These are phyloP conservation scores for Rhodosorus marinus DNA, from an alignment of 23 red algal genomes.

Conservation along the genomic window DNA sequence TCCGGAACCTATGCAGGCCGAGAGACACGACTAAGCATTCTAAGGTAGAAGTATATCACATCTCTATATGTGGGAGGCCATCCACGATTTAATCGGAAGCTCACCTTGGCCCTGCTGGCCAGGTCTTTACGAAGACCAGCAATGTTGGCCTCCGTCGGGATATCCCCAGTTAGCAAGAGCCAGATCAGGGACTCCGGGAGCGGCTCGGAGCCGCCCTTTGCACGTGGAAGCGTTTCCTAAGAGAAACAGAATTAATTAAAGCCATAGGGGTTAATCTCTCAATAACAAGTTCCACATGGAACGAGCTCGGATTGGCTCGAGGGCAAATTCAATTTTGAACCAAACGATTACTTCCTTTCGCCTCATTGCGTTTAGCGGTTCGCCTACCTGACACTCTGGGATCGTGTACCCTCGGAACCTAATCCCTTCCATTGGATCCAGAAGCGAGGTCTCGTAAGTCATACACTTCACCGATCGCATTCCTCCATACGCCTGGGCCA, in stretches of 20 bases:
- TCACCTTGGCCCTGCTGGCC: conserved; percentile 18
- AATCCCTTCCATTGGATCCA: conserved; percentile 83
- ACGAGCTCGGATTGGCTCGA: too few species aligned
- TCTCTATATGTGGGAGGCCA: too few species aligned
- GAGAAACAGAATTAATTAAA: too few species aligned
- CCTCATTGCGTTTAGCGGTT: too few species aligned
- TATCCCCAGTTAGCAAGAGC: conserved; percentile 80
- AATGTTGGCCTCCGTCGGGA: conserved; percentile 58
- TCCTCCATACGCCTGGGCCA: conserved; percentile 80
- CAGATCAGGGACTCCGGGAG: conserved; percentile 80
- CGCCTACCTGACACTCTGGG: conserved; percentile 95
- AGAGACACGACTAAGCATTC: too few species aligned
- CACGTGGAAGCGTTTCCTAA: conserved; percentile 45
- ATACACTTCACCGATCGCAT: conserved; percentile 89
- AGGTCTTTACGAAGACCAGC: conserved; percentile 38
- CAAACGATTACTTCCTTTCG: too few species aligned
- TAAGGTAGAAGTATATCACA: too few species aligned
- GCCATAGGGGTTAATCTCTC: too few species aligned
- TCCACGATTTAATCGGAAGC: too few species aligned
- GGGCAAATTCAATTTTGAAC: too few species aligned
- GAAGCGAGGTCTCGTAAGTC: conserved; percentile 90
- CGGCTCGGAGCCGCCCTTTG: conserved; percentile 44
- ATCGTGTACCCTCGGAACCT: conserved; percentile 86
- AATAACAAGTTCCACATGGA: too few species aligned
- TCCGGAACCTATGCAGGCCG: too few species aligned